Percentiles rank a stretch among this genome's conserved stretches.
Evolutionary conservation across 805 yeast species (phyloP).

Genomic region (Clavispora asparagi): DNA sequence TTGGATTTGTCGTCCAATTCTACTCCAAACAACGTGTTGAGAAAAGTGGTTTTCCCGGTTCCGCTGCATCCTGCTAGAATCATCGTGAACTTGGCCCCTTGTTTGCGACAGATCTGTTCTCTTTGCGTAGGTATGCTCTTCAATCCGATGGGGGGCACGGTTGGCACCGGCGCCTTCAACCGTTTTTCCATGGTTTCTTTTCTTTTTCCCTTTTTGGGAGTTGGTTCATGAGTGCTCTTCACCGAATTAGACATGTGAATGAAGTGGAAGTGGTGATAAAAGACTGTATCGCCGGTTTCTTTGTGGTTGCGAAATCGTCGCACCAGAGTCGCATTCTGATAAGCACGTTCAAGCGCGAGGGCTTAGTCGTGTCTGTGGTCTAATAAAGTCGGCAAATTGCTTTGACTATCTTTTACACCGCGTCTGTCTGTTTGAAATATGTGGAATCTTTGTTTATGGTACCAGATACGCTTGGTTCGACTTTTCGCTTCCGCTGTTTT

Average conservation of each 20-base stretch:
- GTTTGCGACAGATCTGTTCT: constrained; percentile 17
- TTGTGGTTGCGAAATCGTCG: not conserved
- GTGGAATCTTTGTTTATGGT: too few relatives aligned
- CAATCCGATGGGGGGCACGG: constrained; percentile 15
- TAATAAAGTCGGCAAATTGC: too few relatives aligned
- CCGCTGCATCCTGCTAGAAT: constrained; percentile 34
- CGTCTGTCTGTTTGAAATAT: too few relatives aligned
- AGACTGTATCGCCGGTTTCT: not conserved
- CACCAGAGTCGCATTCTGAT: not conserved
- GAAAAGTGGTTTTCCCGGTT: constrained; percentile 22
- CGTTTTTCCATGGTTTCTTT: not conserved
- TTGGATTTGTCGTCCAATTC: constrained; percentile 9
- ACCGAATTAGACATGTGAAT: not conserved
- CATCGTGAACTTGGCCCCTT: constrained; percentile 31
- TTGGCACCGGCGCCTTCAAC: not conserved
- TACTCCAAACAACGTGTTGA: constrained; percentile 20
- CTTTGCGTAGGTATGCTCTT: constrained; percentile 26
- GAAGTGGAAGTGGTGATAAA: not conserved
- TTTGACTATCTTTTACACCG: too few relatives aligned
- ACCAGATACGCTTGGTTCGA: too few relatives aligned
- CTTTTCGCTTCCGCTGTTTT: too few relatives aligned
- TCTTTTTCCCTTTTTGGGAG: constrained; percentile 1
- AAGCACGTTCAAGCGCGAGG: too few relatives aligned
- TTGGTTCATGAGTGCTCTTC: not conserved
- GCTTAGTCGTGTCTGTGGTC: too few relatives aligned